phyloP scores from a whole-genome alignment of 257 asterid species.

The Plantago ovata region DNA sequence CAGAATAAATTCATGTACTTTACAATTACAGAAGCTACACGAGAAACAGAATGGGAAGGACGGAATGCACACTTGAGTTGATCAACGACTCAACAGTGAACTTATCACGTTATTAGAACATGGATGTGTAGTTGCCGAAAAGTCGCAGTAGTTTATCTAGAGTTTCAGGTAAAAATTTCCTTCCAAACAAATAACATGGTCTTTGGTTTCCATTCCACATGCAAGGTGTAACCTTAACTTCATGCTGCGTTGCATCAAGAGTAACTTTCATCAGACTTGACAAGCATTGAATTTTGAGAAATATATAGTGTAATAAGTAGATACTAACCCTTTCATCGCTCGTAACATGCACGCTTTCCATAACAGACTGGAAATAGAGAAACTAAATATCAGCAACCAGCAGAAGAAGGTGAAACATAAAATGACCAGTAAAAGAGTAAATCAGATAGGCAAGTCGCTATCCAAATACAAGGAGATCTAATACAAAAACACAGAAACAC shows the following conservation, averaged over 20 bases:
- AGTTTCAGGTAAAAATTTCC: constrained; percentile 86
- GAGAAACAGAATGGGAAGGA: constrained; percentile 29
- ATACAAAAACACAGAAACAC: not conserved
- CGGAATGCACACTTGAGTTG: constrained; percentile 26
- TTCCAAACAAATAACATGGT: constrained; percentile 80
- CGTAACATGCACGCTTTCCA: constrained; percentile 76
- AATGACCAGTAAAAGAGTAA: constrained; percentile 25
- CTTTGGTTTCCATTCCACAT: constrained; percentile 83
- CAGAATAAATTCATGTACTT: constrained; percentile 29
- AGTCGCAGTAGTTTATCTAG: constrained; percentile 58
- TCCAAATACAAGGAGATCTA: not conserved
- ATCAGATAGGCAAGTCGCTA: too few species aligned
- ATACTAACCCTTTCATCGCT: constrained; percentile 67
- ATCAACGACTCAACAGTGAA: constrained; percentile 38
- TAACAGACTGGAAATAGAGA: constrained; percentile 55
- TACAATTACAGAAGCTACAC: constrained; percentile 32
- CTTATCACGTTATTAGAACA: constrained; percentile 32
- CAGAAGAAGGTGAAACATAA: constrained; percentile 1
- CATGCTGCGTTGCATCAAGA: constrained; percentile 42
- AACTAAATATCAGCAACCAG: constrained; percentile 19
- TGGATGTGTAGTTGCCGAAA: constrained; percentile 71
- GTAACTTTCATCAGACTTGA: constrained; percentile 11
- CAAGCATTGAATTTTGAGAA: constrained; percentile 5
- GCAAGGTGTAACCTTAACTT: constrained; percentile 58
- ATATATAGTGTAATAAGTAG: not conserved